Percentiles rank a stretch among this genome's conserved stretches.
phyloP scores from a whole-genome alignment of 768 basidiomycete genomes.

The Russula olivacea region DNA sequence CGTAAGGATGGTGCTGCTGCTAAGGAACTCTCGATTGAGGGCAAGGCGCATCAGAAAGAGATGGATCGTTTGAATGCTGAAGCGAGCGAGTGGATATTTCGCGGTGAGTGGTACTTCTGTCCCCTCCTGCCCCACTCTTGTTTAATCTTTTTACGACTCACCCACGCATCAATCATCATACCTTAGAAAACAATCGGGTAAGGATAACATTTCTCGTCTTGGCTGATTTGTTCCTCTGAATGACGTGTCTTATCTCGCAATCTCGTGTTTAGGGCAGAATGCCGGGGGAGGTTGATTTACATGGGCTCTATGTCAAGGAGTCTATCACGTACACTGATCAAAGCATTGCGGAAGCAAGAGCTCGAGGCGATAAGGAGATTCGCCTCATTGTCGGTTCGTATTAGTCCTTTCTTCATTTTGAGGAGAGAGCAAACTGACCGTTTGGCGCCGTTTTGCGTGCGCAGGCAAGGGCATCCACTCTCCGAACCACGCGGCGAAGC shows the following conservation, averaged over 20 bases:
- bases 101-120: conserved; percentile 39
- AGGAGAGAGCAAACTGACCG: not conserved
- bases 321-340: conserved; percentile 69
- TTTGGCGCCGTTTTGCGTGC: not conserved
- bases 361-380: conserved; percentile 55
- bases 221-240: not conserved
- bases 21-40: conserved; percentile 75
- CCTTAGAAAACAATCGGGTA: conserved; percentile 71
- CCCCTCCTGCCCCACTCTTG: not conserved
- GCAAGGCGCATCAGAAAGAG: conserved; percentile 67
- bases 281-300: conserved; percentile 77
- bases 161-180: not conserved
- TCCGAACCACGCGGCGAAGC: conserved; percentile 65
- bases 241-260: not conserved
- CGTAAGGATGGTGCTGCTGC: conserved; percentile 70
- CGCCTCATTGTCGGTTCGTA: conserved; percentile 78
- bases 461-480: conserved; percentile 87
- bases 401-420: not conserved
- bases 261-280: conserved; percentile 46
- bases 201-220: not conserved
- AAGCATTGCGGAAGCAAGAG: conserved; percentile 62
- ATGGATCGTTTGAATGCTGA: conserved; percentile 77
- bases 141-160: not conserved
- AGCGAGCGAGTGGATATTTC: conserved; percentile 86
- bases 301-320: conserved; percentile 92